phyloP scores from a whole-genome alignment of 192 early-diverging fungal species.

The Irineochytrium annulatum region DNA sequence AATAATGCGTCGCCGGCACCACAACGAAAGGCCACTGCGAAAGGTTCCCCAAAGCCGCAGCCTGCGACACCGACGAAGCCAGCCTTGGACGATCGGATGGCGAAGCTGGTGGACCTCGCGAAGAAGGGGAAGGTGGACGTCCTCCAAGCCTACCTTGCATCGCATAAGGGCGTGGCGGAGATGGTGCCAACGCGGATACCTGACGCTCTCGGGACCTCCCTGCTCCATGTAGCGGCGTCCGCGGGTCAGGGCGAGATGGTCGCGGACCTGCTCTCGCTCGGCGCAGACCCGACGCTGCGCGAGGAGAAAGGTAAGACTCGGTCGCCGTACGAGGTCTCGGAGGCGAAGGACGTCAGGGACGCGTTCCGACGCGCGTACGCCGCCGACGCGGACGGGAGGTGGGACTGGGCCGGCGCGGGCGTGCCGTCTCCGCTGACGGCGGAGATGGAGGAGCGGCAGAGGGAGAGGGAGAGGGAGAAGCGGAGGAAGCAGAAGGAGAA shows the following conservation, averaged over 20 bases:
- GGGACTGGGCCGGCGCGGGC: conserved; percentile 62
- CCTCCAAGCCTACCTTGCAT: conserved; percentile 52
- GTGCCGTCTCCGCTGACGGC: conserved; percentile 71
- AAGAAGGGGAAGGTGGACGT: conserved; percentile 61
- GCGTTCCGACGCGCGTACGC: conserved; percentile 69
- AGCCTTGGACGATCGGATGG: conserved; percentile 26
- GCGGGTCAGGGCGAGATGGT: conserved; percentile 58
- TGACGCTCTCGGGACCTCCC: conserved; percentile 36
- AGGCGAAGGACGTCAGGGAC: conserved; percentile 68
- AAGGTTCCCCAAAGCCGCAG: not conserved
- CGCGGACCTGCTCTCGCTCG: conserved; percentile 56
- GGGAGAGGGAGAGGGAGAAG: conserved; percentile 58
- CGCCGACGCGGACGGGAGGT: conserved; percentile 43
- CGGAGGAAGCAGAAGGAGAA: conserved; percentile 60
- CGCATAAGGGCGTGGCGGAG: conserved; percentile 28
- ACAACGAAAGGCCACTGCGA: conserved; percentile 4
- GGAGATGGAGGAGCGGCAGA: conserved; percentile 69
- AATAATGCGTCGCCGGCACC: conserved; percentile 17
- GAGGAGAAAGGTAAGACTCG: conserved; percentile 31
- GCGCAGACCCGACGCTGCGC: conserved; percentile 72
- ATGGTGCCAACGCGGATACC: conserved; percentile 8
- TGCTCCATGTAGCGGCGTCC: conserved; percentile 75
- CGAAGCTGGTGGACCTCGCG: conserved; percentile 54
- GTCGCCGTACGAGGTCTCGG: conserved; percentile 64
- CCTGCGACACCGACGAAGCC: conserved; percentile 7